Evolutionary conservation across 768 basidiomycete genomes (phyloP), one percentile per base, ranked within the genome.

Genomic region (Dentipellis sp.): DNA sequence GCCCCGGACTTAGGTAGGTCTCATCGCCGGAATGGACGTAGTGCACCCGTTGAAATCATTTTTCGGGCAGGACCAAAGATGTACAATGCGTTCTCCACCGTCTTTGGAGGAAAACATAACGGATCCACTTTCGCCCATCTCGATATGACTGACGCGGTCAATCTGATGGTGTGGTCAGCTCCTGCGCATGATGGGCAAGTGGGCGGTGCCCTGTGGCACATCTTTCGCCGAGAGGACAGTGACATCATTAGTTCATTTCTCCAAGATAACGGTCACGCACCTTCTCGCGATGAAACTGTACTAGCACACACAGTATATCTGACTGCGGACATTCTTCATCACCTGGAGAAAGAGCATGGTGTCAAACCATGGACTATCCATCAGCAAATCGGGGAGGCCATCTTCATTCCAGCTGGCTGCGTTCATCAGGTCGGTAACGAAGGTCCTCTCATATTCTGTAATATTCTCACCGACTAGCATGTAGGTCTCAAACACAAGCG

Each of bases 331-430:
- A 64, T 91, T 64, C 77, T 89, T 60, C 75, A 76, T 64, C 78
- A 86, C 65, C 71, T 98, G 42, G 86, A 67, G 62, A 77, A 82
- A 3, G 69, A 80, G 61, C 75, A 75, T 56, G 85, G 85, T 0
- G 89, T 97, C 16, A 80, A 72, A 71, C 88, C 88, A 59, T 86
- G 83, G 71, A 72, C 90, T 55, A 78, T 97, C n/a, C 92, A 92
- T 68, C 94, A 98, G 71, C 78, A 80, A 60, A 88, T 89, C 5
- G 92, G 93, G 17, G 89, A 98, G 67, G 94, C 91, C 0, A 86
- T 98, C 10, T 94, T 97, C 69, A 93, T 98, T 59, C 94, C 94
- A 11, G 94, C 94, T 4, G 94, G 92, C 35, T 93, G 88, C 67
- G 88, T 89, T 0, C 90, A 93, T 68, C 90, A 93, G 81, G 90